These are phyloP conservation scores for Nectriaceae sp. DNA, from an alignment of 2,329 filamentous ascomycete species.

Conservation along the genomic window DNA sequence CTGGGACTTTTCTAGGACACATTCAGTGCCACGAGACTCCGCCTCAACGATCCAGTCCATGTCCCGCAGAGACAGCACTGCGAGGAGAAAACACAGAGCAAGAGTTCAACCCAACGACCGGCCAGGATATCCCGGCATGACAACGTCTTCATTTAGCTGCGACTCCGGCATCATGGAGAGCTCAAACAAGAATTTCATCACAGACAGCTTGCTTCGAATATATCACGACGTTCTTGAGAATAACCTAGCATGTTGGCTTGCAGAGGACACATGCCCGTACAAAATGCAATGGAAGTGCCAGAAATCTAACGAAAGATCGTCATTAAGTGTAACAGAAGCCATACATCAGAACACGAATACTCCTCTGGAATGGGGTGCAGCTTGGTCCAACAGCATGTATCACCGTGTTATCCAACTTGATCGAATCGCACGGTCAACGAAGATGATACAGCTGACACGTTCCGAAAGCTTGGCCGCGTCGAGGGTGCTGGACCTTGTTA, in stretches of 20 bases:
- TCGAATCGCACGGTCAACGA: slow-evolving; percentile 38
- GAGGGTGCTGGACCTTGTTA: slow-evolving; percentile 46
- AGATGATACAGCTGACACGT: slow-evolving; percentile 39
- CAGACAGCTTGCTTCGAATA: slow-evolving; percentile 45
- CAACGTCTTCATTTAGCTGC: slow-evolving; percentile 10
- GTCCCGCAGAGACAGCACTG: neutral
- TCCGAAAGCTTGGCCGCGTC: slow-evolving; percentile 42
- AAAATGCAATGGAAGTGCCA: slow-evolving; percentile 24
- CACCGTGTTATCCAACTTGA: slow-evolving; percentile 49
- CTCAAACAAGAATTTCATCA: slow-evolving; percentile 40
- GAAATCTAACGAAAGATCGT: neutral
- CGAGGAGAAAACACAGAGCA: neutral
- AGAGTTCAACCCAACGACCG: neutral
- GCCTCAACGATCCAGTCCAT: neutral
- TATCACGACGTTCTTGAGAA: slow-evolving; percentile 57
- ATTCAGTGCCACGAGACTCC: neutral
- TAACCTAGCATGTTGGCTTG: slow-evolving; percentile 54
- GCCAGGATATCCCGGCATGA: neutral
- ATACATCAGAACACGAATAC: slow-evolving; percentile 15
- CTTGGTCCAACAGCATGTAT: slow-evolving; percentile 51
- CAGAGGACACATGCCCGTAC: slow-evolving; percentile 53
- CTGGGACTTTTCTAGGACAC: neutral
- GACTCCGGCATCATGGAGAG: slow-evolving; percentile 25
- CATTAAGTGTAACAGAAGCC: neutral
- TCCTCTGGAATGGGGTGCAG: slow-evolving; percentile 37